A percentile compares a stretch with the other conserved stretches of the same genome.
These are phyloP conservation scores for Deinandra increscens DNA, from an alignment of 129 eudicot species.

Conservation along the genomic window DNA sequence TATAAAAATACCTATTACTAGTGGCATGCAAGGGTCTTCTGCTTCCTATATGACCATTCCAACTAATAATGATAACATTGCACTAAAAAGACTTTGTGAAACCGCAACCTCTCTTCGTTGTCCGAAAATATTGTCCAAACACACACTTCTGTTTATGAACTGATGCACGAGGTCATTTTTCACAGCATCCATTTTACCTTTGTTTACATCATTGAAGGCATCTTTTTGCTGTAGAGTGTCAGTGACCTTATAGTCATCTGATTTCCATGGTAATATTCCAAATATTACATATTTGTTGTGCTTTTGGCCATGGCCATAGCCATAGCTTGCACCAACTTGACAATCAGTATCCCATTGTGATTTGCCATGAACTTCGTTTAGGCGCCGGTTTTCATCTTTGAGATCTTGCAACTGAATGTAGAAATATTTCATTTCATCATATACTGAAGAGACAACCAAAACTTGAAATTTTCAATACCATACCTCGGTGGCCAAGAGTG, in stretches of 20 bases:
- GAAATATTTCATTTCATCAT: slow-evolving; percentile 10
- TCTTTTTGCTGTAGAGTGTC: slow-evolving; percentile 26
- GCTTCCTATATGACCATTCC: slow-evolving; percentile 66
- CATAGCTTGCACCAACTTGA: slow-evolving; percentile 23
- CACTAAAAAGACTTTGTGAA: slow-evolving; percentile 61
- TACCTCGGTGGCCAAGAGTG: slow-evolving; percentile 65
- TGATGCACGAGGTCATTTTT: slow-evolving; percentile 17
- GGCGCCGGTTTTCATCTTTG: slow-evolving; percentile 43
- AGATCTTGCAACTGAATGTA: slow-evolving; percentile 48
- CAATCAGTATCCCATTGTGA: slow-evolving; percentile 26
- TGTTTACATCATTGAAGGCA: slow-evolving; percentile 16
- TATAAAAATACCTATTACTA: slow-evolving; percentile 61
- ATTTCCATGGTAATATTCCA: slow-evolving; percentile 26
- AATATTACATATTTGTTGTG: slow-evolving; percentile 15
- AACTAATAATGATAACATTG: slow-evolving; percentile 56
- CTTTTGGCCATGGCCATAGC: slow-evolving; percentile 12
- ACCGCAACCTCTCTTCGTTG: slow-evolving; percentile 51
- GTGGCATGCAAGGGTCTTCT: slow-evolving; percentile 77
- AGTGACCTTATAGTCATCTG: slow-evolving; percentile 5
- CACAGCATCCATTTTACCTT: slow-evolving; percentile 2
- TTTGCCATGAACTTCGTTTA: slow-evolving; percentile 51
- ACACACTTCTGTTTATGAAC: slow-evolving; percentile 3
- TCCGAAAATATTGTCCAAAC: slow-evolving; percentile 15
- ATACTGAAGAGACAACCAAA: not conserved
- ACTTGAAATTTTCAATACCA: not conserved